These are phyloP conservation scores for Hypocreales sp. DNA, from an alignment of 2,329 filamentous ascomycete species.

Conservation along the genomic window DNA sequence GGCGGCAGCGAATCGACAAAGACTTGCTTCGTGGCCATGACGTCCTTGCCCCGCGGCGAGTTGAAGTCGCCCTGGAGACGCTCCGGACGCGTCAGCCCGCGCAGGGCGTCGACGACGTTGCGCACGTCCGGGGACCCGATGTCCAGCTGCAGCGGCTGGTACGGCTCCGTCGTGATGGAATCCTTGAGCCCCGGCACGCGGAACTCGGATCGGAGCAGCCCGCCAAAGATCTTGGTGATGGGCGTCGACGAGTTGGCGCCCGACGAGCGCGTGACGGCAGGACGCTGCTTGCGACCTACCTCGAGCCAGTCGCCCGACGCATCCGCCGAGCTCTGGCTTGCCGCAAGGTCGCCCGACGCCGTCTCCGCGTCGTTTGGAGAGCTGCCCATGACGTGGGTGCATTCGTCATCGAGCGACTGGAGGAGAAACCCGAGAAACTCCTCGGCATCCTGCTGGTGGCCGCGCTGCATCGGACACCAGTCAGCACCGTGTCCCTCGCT, in stretches of 20 bases:
- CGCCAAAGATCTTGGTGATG: slow-evolving; percentile 87
- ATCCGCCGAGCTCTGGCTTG: slow-evolving; percentile 13
- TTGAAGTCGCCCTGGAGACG: slow-evolving; percentile 74
- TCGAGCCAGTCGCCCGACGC: slow-evolving; percentile 60
- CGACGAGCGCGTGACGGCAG: slow-evolving; percentile 73
- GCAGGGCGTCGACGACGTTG: slow-evolving; percentile 85
- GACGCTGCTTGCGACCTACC: slow-evolving; percentile 81
- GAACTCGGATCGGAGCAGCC: slow-evolving; percentile 78
- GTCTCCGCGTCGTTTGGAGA: slow-evolving; percentile 26
- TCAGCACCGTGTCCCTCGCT: not conserved
- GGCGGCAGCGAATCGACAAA: slow-evolving; percentile 86
- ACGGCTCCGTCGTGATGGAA: slow-evolving; percentile 85
- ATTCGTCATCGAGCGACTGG: slow-evolving; percentile 88
- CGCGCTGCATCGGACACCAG: slow-evolving; percentile 40
- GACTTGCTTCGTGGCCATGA: slow-evolving; percentile 79
- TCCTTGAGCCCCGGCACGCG: slow-evolving; percentile 74
- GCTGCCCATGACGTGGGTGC: slow-evolving; percentile 51
- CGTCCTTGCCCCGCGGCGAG: slow-evolving; percentile 60
- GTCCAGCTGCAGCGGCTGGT: slow-evolving; percentile 86
- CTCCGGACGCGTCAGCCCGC: slow-evolving; percentile 69
- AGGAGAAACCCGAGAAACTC: slow-evolving; percentile 91
- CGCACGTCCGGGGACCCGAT: slow-evolving; percentile 77
- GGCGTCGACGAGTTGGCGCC: slow-evolving; percentile 65
- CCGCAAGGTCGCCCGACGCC: slow-evolving; percentile 14
- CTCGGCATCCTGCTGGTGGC: slow-evolving; percentile 94